phyloP scores from a whole-genome alignment of 768 basidiomycete species.

The Podaxis pistillaris region DNA sequence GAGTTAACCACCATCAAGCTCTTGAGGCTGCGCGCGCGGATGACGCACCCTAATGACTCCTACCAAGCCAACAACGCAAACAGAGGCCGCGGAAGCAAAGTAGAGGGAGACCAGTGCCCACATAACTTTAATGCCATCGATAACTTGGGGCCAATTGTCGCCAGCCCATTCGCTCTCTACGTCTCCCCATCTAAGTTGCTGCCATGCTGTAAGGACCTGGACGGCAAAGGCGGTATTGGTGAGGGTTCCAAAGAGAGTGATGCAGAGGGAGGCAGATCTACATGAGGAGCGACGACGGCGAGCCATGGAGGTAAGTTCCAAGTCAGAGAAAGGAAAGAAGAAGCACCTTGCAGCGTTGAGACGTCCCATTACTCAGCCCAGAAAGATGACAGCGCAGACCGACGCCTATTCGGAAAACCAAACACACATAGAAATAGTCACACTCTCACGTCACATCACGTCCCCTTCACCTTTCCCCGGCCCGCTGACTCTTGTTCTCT shows the following conservation, averaged over 20 bases:
- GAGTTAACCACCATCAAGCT: constrained; percentile 3
- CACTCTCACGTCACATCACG: not conserved
- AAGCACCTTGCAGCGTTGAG: constrained; percentile 10
- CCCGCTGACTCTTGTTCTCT: not conserved
- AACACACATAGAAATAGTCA: not conserved
- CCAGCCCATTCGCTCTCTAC: constrained; percentile 18
- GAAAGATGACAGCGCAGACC: constrained; percentile 5
- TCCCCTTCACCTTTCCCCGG: not conserved
- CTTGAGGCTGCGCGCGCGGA: constrained; percentile 4
- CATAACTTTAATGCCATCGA: constrained; percentile 48
- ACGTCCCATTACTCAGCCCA: constrained; percentile 13
- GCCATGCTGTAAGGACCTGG: constrained; percentile 26
- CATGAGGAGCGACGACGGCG: constrained; percentile 10
- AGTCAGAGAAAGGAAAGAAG: constrained; percentile 1
- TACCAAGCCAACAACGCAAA: constrained; percentile 62
- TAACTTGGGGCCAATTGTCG: constrained; percentile 15
- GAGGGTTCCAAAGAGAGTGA: constrained; percentile 25
- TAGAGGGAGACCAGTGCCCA: constrained; percentile 67
- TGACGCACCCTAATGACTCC: constrained; percentile 66
- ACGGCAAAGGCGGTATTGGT: constrained; percentile 19
- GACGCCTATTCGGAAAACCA: not conserved
- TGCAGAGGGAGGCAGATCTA: constrained; percentile 27
- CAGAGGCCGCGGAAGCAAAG: constrained; percentile 61
- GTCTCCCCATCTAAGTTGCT: constrained; percentile 20
- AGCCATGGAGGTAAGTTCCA: not conserved